phyloP scores from a whole-genome alignment of 139 green algal species.

The Mesotaenium endlicherianum region DNA sequence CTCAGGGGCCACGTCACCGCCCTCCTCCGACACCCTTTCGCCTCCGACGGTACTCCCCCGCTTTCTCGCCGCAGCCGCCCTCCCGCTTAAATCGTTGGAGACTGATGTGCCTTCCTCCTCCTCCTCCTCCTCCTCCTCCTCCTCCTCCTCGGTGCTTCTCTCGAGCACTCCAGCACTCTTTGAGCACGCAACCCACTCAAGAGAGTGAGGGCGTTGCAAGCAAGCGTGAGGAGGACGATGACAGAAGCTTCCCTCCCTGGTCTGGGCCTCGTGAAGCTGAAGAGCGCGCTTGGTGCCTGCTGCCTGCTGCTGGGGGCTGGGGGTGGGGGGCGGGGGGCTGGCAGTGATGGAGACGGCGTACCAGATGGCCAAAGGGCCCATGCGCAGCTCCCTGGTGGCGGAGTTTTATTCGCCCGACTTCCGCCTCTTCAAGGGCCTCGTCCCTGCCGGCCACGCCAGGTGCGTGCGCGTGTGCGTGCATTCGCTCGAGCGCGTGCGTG shows the following conservation, averaged over 20 bases:
- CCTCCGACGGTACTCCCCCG: background rate
- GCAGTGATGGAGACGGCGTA: constrained; percentile 52
- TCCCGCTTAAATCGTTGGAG: background rate
- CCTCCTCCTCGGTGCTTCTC: background rate
- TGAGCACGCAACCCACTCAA: background rate
- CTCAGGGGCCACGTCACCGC: constrained; percentile 12
- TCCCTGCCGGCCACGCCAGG: background rate
- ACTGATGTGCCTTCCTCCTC: background rate
- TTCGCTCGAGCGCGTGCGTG: background rate
- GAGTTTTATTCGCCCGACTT: constrained; percentile 58
- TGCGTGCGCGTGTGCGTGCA: background rate
- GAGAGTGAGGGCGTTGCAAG: background rate
- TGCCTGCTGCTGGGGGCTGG: background rate
- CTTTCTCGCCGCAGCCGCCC: background rate
- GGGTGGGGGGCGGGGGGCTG: background rate
- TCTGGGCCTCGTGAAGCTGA: background rate
- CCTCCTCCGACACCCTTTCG: constrained; percentile 24
- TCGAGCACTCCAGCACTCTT: background rate
- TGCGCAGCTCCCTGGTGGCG: constrained; percentile 14
- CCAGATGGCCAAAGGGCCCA: background rate
- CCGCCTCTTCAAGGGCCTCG: constrained; percentile 45
- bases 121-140: background rate
- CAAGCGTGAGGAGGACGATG: background rate
- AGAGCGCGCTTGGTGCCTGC: background rate
- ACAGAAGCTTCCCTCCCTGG: background rate